A percentile compares a stretch with the other conserved stretches of the same genome.
Evolutionary conservation across 192 early-diverging fungal species (phyloP).

Genomic region (Coemansia furcata): DNA sequence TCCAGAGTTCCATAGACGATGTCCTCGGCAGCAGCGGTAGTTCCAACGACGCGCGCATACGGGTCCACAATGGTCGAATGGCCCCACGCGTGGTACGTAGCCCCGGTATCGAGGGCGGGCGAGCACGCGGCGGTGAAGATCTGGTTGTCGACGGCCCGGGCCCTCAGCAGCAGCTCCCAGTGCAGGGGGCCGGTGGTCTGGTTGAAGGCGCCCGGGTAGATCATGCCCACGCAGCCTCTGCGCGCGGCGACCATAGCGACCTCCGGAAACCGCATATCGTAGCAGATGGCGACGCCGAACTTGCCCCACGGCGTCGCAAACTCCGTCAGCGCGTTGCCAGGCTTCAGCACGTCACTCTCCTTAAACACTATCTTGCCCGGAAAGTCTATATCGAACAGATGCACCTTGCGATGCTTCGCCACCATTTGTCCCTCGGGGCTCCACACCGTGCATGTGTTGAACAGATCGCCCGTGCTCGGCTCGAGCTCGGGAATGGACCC

Average conservation of each 20-base stretch:
- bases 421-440: conserved; percentile 62
- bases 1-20: conserved; percentile 83
- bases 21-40: conserved; percentile 68
- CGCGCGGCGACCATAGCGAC: conserved; percentile 91
- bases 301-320: conserved; percentile 80
- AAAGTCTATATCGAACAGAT: conserved; percentile 96
- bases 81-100: conserved; percentile 88
- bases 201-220: conserved; percentile 98
- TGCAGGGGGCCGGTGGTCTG: conserved; percentile 93
- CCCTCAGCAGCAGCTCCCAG: conserved; percentile 87
- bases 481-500: conserved; percentile 89
- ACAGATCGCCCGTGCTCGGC: conserved; percentile 55
- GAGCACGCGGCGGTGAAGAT: conserved; percentile 95
- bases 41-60: conserved; percentile 69
- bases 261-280: conserved; percentile 97
- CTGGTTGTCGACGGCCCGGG: conserved; percentile 90
- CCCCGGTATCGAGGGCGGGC: conserved; percentile 77
- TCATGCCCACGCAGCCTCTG: conserved; percentile 83
- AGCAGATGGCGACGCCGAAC: conserved; percentile 94
- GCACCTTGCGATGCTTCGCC: conserved; percentile 76
- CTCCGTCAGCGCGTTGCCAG: conserved; percentile 75
- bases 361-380: conserved; percentile 90
- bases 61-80: conserved; percentile 91
- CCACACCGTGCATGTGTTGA: conserved; percentile 84
- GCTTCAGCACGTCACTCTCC: conserved; percentile 78